A percentile compares a stretch with the other conserved stretches of the same genome.
Evolutionary conservation across 75 land plant genomes (phyloP).

Genomic region (Sequoiadendron giganteum): DNA sequence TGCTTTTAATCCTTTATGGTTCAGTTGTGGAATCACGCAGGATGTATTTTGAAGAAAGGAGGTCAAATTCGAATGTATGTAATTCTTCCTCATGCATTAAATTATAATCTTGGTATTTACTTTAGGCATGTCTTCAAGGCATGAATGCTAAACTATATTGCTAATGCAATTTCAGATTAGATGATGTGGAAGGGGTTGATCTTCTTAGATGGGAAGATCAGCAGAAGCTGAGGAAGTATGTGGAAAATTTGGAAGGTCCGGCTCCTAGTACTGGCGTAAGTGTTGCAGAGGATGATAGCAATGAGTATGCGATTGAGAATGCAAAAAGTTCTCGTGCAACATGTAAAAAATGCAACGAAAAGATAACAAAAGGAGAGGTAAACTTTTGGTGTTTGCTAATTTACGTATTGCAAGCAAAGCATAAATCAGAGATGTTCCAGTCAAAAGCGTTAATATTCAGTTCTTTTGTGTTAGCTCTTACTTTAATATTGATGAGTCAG

Average conservation of each 20-base stretch:
- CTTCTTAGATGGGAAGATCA: conserved; percentile 94
- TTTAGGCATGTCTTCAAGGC: not conserved
- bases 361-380: conserved; percentile 92
- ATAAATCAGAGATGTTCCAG: not conserved
- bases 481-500: too few relatives aligned
- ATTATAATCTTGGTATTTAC: not conserved
- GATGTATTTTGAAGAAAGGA: conserved; percentile 75
- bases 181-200: conserved; percentile 92
- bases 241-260: conserved; percentile 38
- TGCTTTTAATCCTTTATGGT: conserved; percentile 8
- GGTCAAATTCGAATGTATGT: conserved; percentile 79
- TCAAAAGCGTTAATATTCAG: not conserved
- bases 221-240: conserved; percentile 63
- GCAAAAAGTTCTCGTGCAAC: conserved; percentile 86
- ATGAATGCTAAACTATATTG: not conserved
- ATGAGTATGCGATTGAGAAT: conserved; percentile 71
- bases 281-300: conserved; percentile 18
- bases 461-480: not conserved
- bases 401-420: not conserved
- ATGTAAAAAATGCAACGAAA: conserved; percentile 72
- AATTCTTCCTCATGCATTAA: not conserved
- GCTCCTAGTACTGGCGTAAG: conserved; percentile 5
- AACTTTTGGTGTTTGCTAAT: not conserved
- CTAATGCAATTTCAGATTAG: conserved; percentile 46
- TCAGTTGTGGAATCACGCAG: conserved; percentile 86